phyloP scores from a whole-genome alignment of 2,329 filamentous ascomycete genomes.

The Clonostachys rhizophaga region DNA sequence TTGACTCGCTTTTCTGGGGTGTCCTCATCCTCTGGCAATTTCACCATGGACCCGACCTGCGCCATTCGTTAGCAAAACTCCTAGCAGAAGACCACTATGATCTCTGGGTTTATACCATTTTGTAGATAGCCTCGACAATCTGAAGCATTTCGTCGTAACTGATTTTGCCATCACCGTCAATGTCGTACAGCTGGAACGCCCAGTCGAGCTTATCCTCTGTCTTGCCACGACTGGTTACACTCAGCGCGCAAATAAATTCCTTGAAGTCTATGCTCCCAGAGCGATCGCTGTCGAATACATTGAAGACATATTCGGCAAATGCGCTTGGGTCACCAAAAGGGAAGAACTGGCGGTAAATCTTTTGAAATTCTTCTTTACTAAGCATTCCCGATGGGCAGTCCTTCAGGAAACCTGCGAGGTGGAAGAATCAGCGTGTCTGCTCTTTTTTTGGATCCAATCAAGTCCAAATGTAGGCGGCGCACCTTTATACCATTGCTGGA shows the following conservation, averaged over 20 bases:
- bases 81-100: background rate
- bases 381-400: slow-evolving; percentile 96
- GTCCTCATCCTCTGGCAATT: slow-evolving; percentile 96
- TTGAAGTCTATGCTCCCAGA: slow-evolving; percentile 99
- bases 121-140: slow-evolving; percentile 99
- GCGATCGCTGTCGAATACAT: slow-evolving; percentile 97
- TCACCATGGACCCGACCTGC: slow-evolving; percentile 98
- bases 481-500: slow-evolving; percentile 99
- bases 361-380: slow-evolving; percentile 98
- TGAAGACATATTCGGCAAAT: slow-evolving; percentile 98
- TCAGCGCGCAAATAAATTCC: slow-evolving; percentile 97
- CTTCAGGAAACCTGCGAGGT: slow-evolving; percentile 78
- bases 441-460: background rate
- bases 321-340: slow-evolving; percentile 96
- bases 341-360: slow-evolving; percentile 99
- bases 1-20: slow-evolving; percentile 96
- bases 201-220: slow-evolving; percentile 99
- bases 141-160: slow-evolving; percentile 98
- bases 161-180: slow-evolving; percentile 98
- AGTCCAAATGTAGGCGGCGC: slow-evolving; percentile 18
- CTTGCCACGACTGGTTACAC: slow-evolving; percentile 93
- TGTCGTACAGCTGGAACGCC: slow-evolving; percentile 99
- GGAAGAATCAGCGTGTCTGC: background rate
- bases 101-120: slow-evolving; percentile 66
- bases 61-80: background rate